phyloP scores from a whole-genome alignment of 495 filamentous ascomycete species.

The Penicillium egyptiacum region DNA sequence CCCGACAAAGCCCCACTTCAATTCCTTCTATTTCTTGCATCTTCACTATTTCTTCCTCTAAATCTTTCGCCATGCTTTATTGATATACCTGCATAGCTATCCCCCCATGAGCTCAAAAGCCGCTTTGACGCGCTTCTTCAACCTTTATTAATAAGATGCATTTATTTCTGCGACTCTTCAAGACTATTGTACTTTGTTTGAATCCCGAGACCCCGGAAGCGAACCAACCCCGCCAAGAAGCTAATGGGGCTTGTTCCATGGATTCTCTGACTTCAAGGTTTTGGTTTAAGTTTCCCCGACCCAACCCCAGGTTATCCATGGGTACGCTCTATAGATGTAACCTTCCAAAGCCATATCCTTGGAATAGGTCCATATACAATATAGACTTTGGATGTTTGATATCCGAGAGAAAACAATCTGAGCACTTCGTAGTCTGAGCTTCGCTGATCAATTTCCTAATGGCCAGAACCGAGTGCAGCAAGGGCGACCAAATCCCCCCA shows the following conservation, averaged over 20 bases:
- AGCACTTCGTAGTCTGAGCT: background rate
- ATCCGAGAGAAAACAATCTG: background rate
- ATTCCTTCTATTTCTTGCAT: conserved; percentile 7
- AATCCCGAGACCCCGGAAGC: background rate
- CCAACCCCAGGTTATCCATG: background rate
- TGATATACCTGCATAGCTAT: conserved; percentile 7
- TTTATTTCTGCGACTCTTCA: background rate
- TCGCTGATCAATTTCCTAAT: conserved; percentile 7
- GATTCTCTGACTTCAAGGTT: background rate
- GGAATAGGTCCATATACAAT: background rate
- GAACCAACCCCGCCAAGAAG: background rate
- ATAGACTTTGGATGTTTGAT: background rate
- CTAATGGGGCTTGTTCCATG: background rate
- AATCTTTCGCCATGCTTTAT: conserved; percentile 3
- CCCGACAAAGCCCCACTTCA: background rate
- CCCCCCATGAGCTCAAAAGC: conserved; percentile 10
- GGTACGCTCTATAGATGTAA: background rate
- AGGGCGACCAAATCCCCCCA: conserved; percentile 16
- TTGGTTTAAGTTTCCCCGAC: background rate
- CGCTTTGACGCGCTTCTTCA: conserved; percentile 15
- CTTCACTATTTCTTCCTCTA: background rate
- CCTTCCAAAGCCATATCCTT: background rate
- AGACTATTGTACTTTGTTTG: background rate
- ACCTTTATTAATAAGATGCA: conserved; percentile 3
- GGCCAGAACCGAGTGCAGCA: conserved; percentile 24